Evolutionary conservation across 805 yeast species (phyloP).

Genomic region (Starmerella sp.): DNA sequence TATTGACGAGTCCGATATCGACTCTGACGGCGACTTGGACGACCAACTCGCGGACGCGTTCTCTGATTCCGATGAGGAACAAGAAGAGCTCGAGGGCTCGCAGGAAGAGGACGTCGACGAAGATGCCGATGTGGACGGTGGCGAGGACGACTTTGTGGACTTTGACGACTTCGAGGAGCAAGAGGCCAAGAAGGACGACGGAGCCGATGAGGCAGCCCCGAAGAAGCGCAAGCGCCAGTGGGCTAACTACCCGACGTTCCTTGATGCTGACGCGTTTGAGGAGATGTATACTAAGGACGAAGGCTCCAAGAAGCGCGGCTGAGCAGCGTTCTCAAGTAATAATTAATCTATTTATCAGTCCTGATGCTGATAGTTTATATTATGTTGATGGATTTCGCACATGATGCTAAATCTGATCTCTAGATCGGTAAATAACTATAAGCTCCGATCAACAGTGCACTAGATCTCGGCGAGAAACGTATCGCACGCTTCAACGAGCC

Average conservation of each 20-base stretch:
- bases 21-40: conserved; percentile 32
- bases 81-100: neutral
- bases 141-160: conserved; percentile 11
- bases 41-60: conserved; percentile 27
- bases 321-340: neutral
- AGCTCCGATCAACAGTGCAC: too few relatives aligned
- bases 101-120: conserved; percentile 13
- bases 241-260: conserved; percentile 21
- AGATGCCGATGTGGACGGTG: conserved; percentile 15
- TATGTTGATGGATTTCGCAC: too few relatives aligned
- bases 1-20: conserved; percentile 33
- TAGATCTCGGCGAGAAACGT: too few relatives aligned
- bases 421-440: too few relatives aligned
- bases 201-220: neutral
- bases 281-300: conserved; percentile 11
- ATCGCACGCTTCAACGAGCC: too few relatives aligned
- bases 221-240: conserved; percentile 24
- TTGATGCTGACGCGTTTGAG: conserved; percentile 25
- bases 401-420: too few relatives aligned
- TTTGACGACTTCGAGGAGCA: conserved; percentile 9
- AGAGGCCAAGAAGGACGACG: neutral
- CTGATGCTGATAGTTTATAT: neutral
- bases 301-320: conserved; percentile 4
- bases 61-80: conserved; percentile 20
- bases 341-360: neutral